Conservation (phyloP, 2,329 filamentous ascomycete genomes). For the Talaromyces sp. region DNA sequence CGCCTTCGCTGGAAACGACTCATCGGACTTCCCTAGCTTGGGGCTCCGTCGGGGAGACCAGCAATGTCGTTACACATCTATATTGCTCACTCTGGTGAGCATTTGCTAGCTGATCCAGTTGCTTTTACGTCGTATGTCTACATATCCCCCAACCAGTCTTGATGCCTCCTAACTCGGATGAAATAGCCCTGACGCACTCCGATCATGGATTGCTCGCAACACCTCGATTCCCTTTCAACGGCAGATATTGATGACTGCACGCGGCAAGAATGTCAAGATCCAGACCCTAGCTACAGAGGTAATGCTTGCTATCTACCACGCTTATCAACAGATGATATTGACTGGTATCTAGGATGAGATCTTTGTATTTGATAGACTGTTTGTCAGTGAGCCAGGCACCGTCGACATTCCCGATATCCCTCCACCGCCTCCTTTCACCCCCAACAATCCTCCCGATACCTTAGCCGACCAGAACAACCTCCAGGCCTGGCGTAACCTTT, state of each 20-base stretch:
- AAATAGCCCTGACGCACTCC: slow-evolving; percentile 74
- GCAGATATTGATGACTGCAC: slow-evolving; percentile 81
- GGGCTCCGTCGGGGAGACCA: slow-evolving; percentile 30
- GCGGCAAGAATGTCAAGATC: slow-evolving; percentile 77
- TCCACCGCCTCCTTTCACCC: slow-evolving; percentile 55
- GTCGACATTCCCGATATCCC: slow-evolving; percentile 50
- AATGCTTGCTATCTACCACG: slow-evolving; percentile 22
- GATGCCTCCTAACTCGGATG: slow-evolving; percentile 16
- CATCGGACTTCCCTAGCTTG: slow-evolving; percentile 14
- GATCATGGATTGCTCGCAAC: slow-evolving; percentile 71
- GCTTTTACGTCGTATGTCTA: slow-evolving; percentile 66
- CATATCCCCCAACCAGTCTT: not conserved
- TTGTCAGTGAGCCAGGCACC: slow-evolving; percentile 47
- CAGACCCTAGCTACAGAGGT: slow-evolving; percentile 79
- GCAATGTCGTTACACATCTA: slow-evolving; percentile 86
- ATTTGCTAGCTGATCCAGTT: slow-evolving; percentile 71
- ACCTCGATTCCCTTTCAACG: slow-evolving; percentile 69
- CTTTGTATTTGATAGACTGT: slow-evolving; percentile 83
- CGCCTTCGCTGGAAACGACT: slow-evolving; percentile 9
- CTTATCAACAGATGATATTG: not conserved
- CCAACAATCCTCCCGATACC: slow-evolving; percentile 67
- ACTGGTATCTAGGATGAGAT: slow-evolving; percentile 66
- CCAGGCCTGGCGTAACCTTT: slow-evolving; percentile 82
- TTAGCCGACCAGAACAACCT: slow-evolving; percentile 76
- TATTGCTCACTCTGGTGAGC: slow-evolving; percentile 88